Percentiles rank a stretch among this genome's conserved stretches.
Evolutionary conservation across 305 asterid species (phyloP).

Genomic region (Fraxinus sp.): DNA sequence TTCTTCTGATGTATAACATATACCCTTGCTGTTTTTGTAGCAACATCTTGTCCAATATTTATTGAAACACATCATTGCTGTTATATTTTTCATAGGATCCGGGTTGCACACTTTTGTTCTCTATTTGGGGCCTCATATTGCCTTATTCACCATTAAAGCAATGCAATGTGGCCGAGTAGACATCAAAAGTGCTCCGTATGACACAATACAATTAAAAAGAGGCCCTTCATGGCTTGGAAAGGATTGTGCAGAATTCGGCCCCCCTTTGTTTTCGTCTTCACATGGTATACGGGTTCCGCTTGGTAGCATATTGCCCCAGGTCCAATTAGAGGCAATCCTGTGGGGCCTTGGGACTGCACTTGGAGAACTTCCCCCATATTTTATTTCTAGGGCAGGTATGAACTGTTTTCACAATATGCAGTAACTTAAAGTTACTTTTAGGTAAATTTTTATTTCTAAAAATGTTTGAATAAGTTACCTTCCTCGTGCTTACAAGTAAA

Average conservation of each 20-base stretch:
- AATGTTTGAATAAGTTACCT: background rate
- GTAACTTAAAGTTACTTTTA: background rate
- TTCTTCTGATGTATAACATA: background rate
- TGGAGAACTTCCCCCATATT: slow-evolving; percentile 93
- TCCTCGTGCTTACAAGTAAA: background rate
- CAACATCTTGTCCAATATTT: slow-evolving; percentile 5
- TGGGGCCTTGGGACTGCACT: slow-evolving; percentile 97
- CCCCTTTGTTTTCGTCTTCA: slow-evolving; percentile 56
- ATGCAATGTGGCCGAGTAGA: slow-evolving; percentile 86
- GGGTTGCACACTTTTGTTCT: slow-evolving; percentile 94
- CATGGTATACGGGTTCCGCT: slow-evolving; percentile 63
- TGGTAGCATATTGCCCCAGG: slow-evolving; percentile 72
- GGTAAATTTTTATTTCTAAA: background rate
- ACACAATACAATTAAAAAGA: slow-evolving; percentile 71
- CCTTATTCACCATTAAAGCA: slow-evolving; percentile 82
- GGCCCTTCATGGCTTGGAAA: slow-evolving; percentile 79
- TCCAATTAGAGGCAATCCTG: slow-evolving; percentile 79
- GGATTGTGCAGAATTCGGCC: slow-evolving; percentile 69
- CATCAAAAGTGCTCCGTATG: slow-evolving; percentile 83
- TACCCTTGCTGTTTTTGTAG: background rate
- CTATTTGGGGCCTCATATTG: slow-evolving; percentile 87
- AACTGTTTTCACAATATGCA: background rate
- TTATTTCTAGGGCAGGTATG: slow-evolving; percentile 90
- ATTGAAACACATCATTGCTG: slow-evolving; percentile 4
- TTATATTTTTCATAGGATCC: slow-evolving; percentile 51